Percentiles rank a stretch among this genome's conserved stretches.
phyloP scores from a whole-genome alignment of 257 asterid genomes.

The Avicennia marina region DNA sequence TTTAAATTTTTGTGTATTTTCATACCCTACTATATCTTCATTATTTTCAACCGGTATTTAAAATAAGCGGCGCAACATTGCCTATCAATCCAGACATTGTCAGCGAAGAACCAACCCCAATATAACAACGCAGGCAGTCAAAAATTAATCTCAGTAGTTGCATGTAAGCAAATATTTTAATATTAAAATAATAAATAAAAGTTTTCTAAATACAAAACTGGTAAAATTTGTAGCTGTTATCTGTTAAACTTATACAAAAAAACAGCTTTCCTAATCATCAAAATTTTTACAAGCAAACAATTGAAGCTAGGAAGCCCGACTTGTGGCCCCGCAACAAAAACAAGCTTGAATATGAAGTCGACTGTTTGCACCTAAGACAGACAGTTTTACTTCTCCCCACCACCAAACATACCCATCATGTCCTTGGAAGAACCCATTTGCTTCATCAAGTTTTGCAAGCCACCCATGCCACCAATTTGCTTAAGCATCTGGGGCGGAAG shows the following conservation, averaged over 20 bases:
- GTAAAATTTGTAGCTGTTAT: no score
- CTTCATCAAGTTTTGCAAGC: conserved; percentile 89
- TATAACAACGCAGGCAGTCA: no score
- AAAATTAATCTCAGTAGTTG: no score
- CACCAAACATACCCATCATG: conserved; percentile 97
- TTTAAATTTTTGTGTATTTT: no score
- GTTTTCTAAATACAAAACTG: no score
- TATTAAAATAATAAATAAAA: no score
- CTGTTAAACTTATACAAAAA: background rate
- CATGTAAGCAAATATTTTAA: no score
- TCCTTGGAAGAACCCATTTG: conserved; percentile 82
- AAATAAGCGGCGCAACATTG: no score
- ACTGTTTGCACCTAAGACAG: background rate
- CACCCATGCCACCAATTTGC: conserved; percentile 97
- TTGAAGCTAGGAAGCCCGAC: background rate
- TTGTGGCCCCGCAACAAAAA: background rate
- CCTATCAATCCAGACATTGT: no score
- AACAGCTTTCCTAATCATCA: background rate
- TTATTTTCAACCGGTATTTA: no score
- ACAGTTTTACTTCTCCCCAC: conserved; percentile 46
- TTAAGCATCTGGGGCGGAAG: conserved; percentile 93
- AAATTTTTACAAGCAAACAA: conserved; percentile 6
- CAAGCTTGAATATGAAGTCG: background rate
- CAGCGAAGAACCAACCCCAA: no score
- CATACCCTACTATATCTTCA: no score